These are phyloP conservation scores for Penstemon eatonii DNA, from an alignment of 257 asterid species.

Conservation along the genomic window DNA sequence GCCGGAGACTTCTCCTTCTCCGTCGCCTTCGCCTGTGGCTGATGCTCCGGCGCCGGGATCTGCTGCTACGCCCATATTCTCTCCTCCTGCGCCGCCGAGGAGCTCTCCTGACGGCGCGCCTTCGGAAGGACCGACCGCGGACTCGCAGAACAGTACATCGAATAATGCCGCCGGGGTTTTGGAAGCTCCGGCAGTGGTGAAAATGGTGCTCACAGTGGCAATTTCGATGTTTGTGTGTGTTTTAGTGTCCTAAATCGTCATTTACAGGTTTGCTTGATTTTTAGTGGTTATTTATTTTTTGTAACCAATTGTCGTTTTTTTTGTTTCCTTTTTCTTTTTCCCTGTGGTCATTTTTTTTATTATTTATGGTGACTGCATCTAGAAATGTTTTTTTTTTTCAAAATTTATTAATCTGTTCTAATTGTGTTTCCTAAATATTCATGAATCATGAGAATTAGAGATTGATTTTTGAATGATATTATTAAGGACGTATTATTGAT, in stretches of 20 bases:
- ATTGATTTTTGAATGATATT: no score
- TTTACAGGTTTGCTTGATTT: conserved; percentile 34
- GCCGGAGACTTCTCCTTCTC: conserved; percentile 70
- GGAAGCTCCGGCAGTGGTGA: conserved; percentile 44
- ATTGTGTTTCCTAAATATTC: no score
- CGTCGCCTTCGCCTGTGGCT: conserved; percentile 53
- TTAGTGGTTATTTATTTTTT: no score
- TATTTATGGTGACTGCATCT: no score
- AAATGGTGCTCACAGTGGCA: conserved; percentile 45
- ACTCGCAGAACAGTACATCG: conserved; percentile 69
- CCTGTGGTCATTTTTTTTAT: no score
- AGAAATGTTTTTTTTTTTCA: no score
- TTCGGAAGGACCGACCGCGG: conserved; percentile 58
- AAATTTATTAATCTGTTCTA: no score
- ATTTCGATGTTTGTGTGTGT: conserved; percentile 49
- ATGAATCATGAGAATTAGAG: no score
- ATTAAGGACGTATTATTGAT: no score
- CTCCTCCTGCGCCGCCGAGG: conserved; percentile 85
- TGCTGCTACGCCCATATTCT: conserved; percentile 46
- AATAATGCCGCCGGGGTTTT: conserved; percentile 47
- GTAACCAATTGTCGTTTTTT: no score
- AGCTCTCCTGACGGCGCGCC: conserved; percentile 67
- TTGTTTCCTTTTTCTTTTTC: no score
- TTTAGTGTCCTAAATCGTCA: conserved; percentile 58
- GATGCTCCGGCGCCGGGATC: conserved; percentile 57